Evolutionary conservation across 306 rosid species (phyloP), one percentile per base, ranked within the genome.

Genomic region (Hylodesmum podocarpum): DNA sequence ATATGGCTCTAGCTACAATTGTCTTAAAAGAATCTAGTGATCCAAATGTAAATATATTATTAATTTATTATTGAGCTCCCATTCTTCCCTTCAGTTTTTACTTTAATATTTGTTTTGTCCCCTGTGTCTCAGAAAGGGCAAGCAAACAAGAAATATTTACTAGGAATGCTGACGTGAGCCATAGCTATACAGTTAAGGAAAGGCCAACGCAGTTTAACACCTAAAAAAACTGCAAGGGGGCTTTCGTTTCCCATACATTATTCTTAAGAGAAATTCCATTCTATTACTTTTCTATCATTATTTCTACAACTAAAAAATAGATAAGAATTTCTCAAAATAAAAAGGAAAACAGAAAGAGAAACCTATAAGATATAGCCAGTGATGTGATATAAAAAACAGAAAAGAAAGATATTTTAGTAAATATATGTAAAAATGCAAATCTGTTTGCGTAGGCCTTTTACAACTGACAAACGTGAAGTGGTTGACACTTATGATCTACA

Each of bases 51-150:
- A 24, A 41, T 2, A n/a, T n/a, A n/a, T n/a, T n/a, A n/a, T n/a
- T 0, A 37, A 21, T 21, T 7, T 50, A 10, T 22, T 59, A 15
- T 34, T 36, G n/a, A 19, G 25, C 25, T 61, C 21, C 44, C 13
- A 33, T 12, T 58, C 22, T 2, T 6, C 71, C 14, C 33, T 31
- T 67, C 19, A 27, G 70, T 6, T 8, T 65, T 16, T 47, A 6
- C 4, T 18, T 37, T 37, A 46, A 4, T 40, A 31, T 33, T 43
- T 29, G 10, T 71, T 80, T 84, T 78, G 90, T 82, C 86, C 73
- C 81, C 71, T 75, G 4, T 76, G 81, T 36, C 59, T 27, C 4
- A 76, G 77, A 86, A 90, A 84, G 89, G 90, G 78, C 89, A 81
- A 6, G 28, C 76, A 65, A 57, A 39, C 36, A 19, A 53, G 11